Conservation (phyloP, 495 filamentous ascomycete genomes). For the Penicillium paradoxum region DNA sequence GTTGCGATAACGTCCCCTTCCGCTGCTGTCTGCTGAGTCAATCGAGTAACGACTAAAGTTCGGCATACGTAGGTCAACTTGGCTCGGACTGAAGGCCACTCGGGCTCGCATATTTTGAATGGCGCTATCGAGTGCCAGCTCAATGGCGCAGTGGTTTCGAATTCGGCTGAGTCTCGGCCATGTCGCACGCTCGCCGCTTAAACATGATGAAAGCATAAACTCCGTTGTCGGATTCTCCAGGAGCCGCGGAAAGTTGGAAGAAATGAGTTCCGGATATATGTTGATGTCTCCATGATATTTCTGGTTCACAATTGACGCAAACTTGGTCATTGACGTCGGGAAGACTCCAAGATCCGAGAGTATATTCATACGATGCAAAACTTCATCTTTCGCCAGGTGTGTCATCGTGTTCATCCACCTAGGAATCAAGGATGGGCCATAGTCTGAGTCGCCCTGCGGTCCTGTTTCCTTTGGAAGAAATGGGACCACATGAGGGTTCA, state of each 20-base stretch:
- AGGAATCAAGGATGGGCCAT: constrained; percentile 35
- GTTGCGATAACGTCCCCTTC: constrained; percentile 19
- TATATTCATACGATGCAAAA: constrained; percentile 73
- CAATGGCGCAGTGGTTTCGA: constrained; percentile 77
- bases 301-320: constrained; percentile 75
- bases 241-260: constrained; percentile 68
- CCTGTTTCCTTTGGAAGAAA: constrained; percentile 73
- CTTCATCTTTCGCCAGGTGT: constrained; percentile 73
- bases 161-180: constrained; percentile 86
- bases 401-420: constrained; percentile 66
- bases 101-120: constrained; percentile 70
- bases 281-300: constrained; percentile 95
- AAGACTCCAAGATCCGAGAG: constrained; percentile 80
- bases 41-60: constrained; percentile 13
- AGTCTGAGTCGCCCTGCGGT: constrained; percentile 34
- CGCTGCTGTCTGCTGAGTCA: constrained; percentile 21
- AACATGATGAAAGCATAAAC: constrained; percentile 76
- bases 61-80: constrained; percentile 50
- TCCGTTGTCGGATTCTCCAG: constrained; percentile 81
- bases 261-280: constrained; percentile 76
- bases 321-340: constrained; percentile 73
- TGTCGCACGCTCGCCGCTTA: constrained; percentile 77
- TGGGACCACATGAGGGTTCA: constrained; percentile 90
- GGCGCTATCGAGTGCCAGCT: constrained; percentile 78
- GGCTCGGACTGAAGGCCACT: constrained; percentile 74